Evolutionary conservation across 2,329 filamentous ascomycete genomes (phyloP), one percentile per base, ranked within the genome.

Genomic region (Cryphonectria carpinicola): DNA sequence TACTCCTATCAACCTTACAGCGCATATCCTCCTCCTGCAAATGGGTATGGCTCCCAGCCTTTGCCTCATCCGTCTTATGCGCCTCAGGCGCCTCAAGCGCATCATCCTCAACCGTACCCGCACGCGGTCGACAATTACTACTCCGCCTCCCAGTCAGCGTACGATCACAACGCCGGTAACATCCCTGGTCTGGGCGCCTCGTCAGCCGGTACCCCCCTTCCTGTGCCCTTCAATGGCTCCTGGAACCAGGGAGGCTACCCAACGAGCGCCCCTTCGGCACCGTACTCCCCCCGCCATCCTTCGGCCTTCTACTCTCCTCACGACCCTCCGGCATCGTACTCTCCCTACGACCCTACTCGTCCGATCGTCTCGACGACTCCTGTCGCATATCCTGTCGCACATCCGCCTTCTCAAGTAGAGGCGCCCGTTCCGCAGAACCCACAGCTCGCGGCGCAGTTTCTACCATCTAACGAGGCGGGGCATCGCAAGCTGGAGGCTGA

Each of bases 111-210:
- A 25, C 65, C 65, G 67, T 67, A 52, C 70, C 65, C 61, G 60
- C 69, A 52, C 69, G 69, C 56, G 65, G 72, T 65, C 68, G 67
- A 58, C 19, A 70, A 71, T 69, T 79, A 79, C 68, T 79, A 77
- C 49, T 72, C 73, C 14, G 71, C 75, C 13, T 72, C 78, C 13
- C 80, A 82, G 64, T 77, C 74, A 49, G 79, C 82, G 0, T 84
- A 79, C 69, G 75, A 79, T 25, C 78, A 81, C 68, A 84, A 84
- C 72, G 76, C 79, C 2, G 79, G 71, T 25, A 77, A 74, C 22
- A 82, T 82, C n/a, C 79, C 81, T 28, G 82, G 81, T 6, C 75
- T 84, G n/a, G 80, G 81, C 7, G 77, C 81, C 69, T 41, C 69
- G n/a, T 61, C 67, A 32, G 35, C 41, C 25, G 22, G 69, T 1